Conservation (phyloP, 495 filamentous ascomycete species). For the Cladorrhinum samala region DNA sequence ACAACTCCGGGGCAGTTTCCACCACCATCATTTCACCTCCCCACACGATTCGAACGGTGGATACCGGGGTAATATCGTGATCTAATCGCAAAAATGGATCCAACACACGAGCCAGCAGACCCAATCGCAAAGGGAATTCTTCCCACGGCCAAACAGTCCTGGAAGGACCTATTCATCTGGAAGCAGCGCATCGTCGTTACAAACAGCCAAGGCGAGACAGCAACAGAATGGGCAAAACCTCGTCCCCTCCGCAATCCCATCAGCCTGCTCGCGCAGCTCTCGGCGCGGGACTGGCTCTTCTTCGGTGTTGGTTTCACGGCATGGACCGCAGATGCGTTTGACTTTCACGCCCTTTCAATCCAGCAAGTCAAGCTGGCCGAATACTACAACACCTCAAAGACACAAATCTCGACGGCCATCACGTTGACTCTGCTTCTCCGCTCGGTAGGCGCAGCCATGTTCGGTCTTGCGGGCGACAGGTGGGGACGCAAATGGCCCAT, state of each 20-base stretch:
- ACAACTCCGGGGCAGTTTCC: no score
- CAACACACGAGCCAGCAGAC: conserved; percentile 46
- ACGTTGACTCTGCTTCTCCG: conserved; percentile 67
- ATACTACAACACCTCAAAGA: conserved; percentile 59
- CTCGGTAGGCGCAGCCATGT: conserved; percentile 62
- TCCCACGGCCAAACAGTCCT: conserved; percentile 53
- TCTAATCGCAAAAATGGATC: conserved; percentile 14
- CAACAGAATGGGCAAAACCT: conserved; percentile 55
- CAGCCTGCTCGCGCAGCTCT: conserved; percentile 51
- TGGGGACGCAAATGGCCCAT: conserved; percentile 80
- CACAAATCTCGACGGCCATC: conserved; percentile 65
- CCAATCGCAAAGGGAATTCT: conserved; percentile 53
- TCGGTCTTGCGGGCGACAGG: conserved; percentile 66
- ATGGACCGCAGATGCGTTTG: conserved; percentile 68
- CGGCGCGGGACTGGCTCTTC: conserved; percentile 53
- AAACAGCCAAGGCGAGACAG: conserved; percentile 50
- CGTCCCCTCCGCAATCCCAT: conserved; percentile 56
- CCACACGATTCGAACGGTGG: no score
- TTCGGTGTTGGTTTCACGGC: conserved; percentile 58
- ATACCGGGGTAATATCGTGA: no score
- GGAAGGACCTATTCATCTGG: conserved; percentile 59
- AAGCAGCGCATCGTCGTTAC: conserved; percentile 59
- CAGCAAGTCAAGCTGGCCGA: conserved; percentile 61
- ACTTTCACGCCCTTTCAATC: conserved; percentile 72
- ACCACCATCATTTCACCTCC: not conserved